Base-by-base conservation (phyloP, 1,284 basidiomycete genomes). In the Malassezia brasiliensis region DNA sequence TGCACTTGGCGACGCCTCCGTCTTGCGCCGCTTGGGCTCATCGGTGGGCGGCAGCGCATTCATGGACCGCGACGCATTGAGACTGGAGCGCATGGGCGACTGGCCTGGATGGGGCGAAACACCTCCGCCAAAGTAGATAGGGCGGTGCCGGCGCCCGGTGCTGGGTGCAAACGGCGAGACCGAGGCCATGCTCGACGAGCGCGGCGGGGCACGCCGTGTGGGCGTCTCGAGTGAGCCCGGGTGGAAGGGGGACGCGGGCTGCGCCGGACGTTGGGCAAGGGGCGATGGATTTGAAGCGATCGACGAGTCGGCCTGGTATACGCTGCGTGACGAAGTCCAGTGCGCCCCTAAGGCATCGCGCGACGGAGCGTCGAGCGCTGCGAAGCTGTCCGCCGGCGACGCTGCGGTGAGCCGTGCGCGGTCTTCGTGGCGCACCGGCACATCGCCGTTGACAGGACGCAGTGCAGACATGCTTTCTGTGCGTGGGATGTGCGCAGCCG, bases 101-200 rank as follows among this genome's bases (percentile, higher is more conserved):
- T 56, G 41, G 37, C 48, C 35, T 1, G 32, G 10, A 5, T 20
- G 44, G 9, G 54, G 34, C 9, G 38, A 31, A 22, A 36, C 52
- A 28, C 55, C 55, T 9, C 50, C 36, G 2, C 55, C 55, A 22
- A 57, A 52, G 28, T 57, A 57, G 25, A 57, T 52, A 5, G 55
- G 55, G 5, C 47, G 50, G 38, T 57, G 55, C 25, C 25, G 34
- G 1, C 55, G 55, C 12, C 55, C 55, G 20, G 46, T 10, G 8
- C 36, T 31, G 10, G 41, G n/a, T 0, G 54, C 36, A 15, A 56
- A 41, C 14, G 49, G 54, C 32, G 54, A 56, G 7, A 44, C 35
- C 8, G 53, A 45, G 20, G 22, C 22, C 25, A 39, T 8, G 39
- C 30, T 25, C 12, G 40, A 42, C 14, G 42, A 45, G 15, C 15